phyloP scores from a whole-genome alignment of 2,329 filamentous ascomycete genomes.

The Colletotrichum costaricense region DNA sequence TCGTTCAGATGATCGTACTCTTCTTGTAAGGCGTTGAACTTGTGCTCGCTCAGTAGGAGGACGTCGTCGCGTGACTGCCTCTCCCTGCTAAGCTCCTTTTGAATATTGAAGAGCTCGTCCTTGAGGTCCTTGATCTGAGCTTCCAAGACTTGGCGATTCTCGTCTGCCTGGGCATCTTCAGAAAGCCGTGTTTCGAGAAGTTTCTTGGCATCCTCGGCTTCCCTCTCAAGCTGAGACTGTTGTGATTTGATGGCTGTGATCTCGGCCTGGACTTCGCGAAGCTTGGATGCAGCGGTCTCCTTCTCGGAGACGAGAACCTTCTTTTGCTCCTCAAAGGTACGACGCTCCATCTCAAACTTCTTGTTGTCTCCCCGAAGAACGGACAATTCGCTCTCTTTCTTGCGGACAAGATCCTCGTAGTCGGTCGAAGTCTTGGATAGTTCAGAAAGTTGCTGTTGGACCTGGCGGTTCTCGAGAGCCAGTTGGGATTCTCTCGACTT shows the following conservation, averaged over 20 bases:
- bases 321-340: slow-evolving; percentile 82
- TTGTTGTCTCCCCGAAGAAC: slow-evolving; percentile 87
- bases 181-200: slow-evolving; percentile 89
- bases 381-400: slow-evolving; percentile 92
- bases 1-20: slow-evolving; percentile 91
- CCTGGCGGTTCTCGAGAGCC: slow-evolving; percentile 80
- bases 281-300: slow-evolving; percentile 78
- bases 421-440: slow-evolving; percentile 92
- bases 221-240: slow-evolving; percentile 85
- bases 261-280: slow-evolving; percentile 89
- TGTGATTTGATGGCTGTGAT: slow-evolving; percentile 88
- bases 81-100: slow-evolving; percentile 90
- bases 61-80: slow-evolving; percentile 95
- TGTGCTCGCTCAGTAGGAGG: slow-evolving; percentile 89
- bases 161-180: slow-evolving; percentile 85
- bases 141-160: slow-evolving; percentile 86
- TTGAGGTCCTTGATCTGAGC: slow-evolving; percentile 90
- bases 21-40: slow-evolving; percentile 82
- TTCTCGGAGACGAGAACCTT: slow-evolving; percentile 78
- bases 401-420: slow-evolving; percentile 92
- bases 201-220: slow-evolving; percentile 88
- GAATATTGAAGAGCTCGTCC: slow-evolving; percentile 82
- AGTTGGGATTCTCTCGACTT: slow-evolving; percentile 82
- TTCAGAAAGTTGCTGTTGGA: slow-evolving; percentile 87
- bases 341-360: slow-evolving; percentile 84